phyloP scores from a whole-genome alignment of 2,329 filamentous ascomycete species.

The Zarea fungicola region DNA sequence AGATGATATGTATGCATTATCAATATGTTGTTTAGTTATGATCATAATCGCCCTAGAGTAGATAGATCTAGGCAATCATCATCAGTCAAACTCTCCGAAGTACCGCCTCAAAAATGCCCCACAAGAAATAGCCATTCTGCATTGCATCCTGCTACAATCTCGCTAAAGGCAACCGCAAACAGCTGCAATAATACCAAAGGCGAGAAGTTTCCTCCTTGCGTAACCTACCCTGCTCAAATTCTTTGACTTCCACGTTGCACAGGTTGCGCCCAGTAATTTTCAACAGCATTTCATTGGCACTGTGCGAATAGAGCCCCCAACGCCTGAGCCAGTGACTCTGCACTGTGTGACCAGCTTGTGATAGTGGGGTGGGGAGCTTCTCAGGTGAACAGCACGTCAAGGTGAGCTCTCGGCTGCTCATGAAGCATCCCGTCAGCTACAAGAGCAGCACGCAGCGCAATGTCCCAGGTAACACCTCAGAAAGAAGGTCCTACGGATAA shows the following conservation, averaged over 20 bases:
- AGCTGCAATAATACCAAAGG: too few relatives aligned
- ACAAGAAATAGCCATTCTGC: too few relatives aligned
- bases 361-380: slow-evolving; percentile 4
- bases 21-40: too few relatives aligned
- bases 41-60: too few relatives aligned
- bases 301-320: background rate
- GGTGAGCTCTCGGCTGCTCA: background rate
- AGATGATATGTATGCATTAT: too few relatives aligned
- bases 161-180: too few relatives aligned
- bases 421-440: background rate
- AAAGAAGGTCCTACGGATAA: slow-evolving; percentile 54
- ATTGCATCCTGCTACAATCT: too few relatives aligned
- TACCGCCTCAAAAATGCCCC: too few relatives aligned
- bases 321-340: background rate
- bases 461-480: slow-evolving; percentile 25
- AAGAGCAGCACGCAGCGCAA: slow-evolving; percentile 11
- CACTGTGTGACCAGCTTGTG: slow-evolving; percentile 1
- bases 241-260: background rate
- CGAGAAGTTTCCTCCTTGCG: too few relatives aligned
- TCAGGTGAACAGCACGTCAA: background rate
- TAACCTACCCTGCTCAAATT: too few relatives aligned
- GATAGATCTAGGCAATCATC: too few relatives aligned
- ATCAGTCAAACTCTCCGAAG: too few relatives aligned
- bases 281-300: background rate
- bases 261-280: background rate